Conservation (phyloP, 1,284 basidiomycete species). For the Naganishia albida region DNA sequence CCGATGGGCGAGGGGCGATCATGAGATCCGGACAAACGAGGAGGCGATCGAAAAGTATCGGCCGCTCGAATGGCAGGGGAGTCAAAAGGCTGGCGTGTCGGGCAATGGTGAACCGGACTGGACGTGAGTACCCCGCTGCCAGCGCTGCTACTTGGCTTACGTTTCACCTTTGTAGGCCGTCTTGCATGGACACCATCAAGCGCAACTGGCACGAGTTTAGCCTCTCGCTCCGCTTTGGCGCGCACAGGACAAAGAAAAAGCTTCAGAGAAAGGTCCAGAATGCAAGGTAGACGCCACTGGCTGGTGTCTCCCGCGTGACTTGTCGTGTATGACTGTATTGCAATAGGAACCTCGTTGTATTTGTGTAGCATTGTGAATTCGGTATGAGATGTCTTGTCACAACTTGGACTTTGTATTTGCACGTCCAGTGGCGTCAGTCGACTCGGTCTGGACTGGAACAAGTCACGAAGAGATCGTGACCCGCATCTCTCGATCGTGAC, state of each 20-base stretch:
- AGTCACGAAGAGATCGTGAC: too few relatives aligned
- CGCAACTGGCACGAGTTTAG: conserved; percentile 50
- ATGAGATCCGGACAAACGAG: conserved; percentile 44
- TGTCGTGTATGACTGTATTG: not conserved
- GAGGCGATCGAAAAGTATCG: conserved; percentile 51
- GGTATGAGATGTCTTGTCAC: too few relatives aligned
- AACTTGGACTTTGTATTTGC: too few relatives aligned
- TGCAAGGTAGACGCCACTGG: conserved; percentile 3
- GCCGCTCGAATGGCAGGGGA: conserved; percentile 51
- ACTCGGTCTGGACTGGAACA: too few relatives aligned
- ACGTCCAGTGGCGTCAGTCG: too few relatives aligned
- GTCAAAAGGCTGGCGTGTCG: conserved; percentile 43
- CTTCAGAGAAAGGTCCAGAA: conserved; percentile 45
- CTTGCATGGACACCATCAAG: conserved; percentile 49
- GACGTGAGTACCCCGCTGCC: conserved; percentile 45
- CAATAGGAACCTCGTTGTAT: too few relatives aligned
- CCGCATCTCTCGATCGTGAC: too few relatives aligned
- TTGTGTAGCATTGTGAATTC: too few relatives aligned
- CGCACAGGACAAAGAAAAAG: conserved; percentile 54
- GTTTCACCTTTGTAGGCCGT: conserved; percentile 38
- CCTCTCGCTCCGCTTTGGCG: conserved; percentile 48
- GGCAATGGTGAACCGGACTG: conserved; percentile 48
- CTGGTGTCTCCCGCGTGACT: not conserved
- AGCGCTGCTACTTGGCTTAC: conserved; percentile 1
- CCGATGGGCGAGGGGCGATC: conserved; percentile 52